phyloP scores from a whole-genome alignment of 305 asterid genomes.

The Plantago rigida region DNA sequence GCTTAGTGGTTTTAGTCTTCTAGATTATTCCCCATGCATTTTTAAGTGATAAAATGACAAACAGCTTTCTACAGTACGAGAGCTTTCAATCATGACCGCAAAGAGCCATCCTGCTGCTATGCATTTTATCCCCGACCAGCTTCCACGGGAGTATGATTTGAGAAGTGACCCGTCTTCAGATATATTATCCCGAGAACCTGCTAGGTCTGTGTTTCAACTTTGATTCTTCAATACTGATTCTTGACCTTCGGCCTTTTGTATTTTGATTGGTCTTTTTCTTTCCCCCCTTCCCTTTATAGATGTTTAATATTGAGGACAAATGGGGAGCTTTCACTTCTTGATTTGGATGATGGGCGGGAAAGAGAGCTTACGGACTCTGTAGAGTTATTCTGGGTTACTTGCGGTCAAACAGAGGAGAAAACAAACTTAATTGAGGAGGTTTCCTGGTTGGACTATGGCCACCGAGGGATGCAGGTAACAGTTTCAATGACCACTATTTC shows the following conservation, averaged over 20 bases:
- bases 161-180: constrained; percentile 47
- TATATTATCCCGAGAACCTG: constrained; percentile 60
- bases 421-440: constrained; percentile 94
- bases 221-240: constrained; percentile 21
- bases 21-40: constrained; percentile 42
- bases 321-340: constrained; percentile 98
- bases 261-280: constrained; percentile 19
- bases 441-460: constrained; percentile 97
- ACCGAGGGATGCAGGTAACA: constrained; percentile 97
- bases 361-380: constrained; percentile 92
- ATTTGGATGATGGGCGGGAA: constrained; percentile 95
- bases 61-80: constrained; percentile 99
- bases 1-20: constrained; percentile 22
- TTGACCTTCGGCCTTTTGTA: constrained; percentile 21
- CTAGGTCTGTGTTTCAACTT: constrained; percentile 46
- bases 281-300: constrained; percentile 32
- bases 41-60: constrained; percentile 98
- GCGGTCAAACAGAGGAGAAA: constrained; percentile 90
- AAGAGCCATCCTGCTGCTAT: constrained; percentile 97
- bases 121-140: constrained; percentile 91
- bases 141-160: constrained; percentile 40
- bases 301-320: constrained; percentile 82
- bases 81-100: constrained; percentile 98
- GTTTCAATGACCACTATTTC: constrained; percentile 28
- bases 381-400: constrained; percentile 96